Base-by-base conservation (phyloP, 148 eudicot genomes). In the Amaranthus palmeri region DNA sequence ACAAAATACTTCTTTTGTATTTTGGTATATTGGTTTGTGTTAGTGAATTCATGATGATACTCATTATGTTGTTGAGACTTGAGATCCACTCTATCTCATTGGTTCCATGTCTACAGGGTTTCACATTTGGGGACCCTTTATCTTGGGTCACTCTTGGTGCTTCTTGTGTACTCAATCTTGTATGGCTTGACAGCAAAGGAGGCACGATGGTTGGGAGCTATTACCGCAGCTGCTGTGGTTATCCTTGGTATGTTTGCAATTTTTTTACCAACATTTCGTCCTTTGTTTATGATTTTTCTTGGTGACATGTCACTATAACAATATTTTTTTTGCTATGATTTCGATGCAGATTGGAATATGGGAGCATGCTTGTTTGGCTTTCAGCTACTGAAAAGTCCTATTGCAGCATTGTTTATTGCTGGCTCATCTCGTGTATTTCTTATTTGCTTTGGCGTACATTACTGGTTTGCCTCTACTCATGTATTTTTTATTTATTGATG, bases 331-430 rank as follows among this genome's bases (percentile, higher is more conserved):
- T 46, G 61, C 43, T 61, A 17, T 58, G 6, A 52, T 56, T 80
- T 61, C 52, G 66, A 41, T 72, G 74, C 84, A 95, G 99, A 95
- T 79, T 95, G 99, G 99, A 95, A 95, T 80, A 83, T 95, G 88
- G 99, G 97, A 43, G 96, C 99, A 50, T 95, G 99, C 86, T 84
- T 95, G 71, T 95, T 91, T 74, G 93, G 96, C 58, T 95, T 89
- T 79, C 82, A 85, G 87, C 97, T 95, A 76, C 93, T 95, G 73
- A 78, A 86, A 78, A 90, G 88, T 81, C 96, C 92, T 73, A 88
- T 88, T 72, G 83, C 83, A 70, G 99, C 93, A 61, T 88, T 92
- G 70, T 83, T 87, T 80, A 88, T 95, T 84, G 99, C 99, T 67
- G 99, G 99, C 67, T 52, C 89, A 73, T 88, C 96, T 80, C 96